Base-by-base conservation (phyloP, 371 early-diverging fungal species). In the Gilbertella persicaria region DNA sequence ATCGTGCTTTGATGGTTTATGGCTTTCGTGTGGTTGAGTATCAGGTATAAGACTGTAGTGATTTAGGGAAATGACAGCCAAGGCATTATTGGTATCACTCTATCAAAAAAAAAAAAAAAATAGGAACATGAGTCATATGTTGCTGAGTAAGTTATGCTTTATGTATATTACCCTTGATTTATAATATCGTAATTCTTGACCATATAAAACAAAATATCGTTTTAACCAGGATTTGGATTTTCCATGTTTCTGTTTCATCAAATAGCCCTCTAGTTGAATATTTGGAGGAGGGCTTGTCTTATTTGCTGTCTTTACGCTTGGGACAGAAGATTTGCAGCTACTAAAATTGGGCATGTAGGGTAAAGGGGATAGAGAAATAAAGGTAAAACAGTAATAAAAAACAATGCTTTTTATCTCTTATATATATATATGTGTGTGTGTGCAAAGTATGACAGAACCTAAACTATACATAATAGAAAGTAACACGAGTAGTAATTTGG, bases 171-270 rank as follows among this genome's bases (percentile, higher is more conserved):
- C 60, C 56, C 60, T 57, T 23, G 20, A 29, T 28, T 59, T 60
- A 20, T 53, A 60, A 20, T 51, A 58, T 42, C 63, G 39, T 38
- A 50, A 33, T 23, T 55, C 54, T 19, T 53, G 42, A 14, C 43
- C 50, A 37, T 62, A 58, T 13, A 60, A 25, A 10, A 59, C 47
- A 44, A 65, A 65, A 17, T 60, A 65, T 26, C 65, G 28, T 24
- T 52, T 59, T 2, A 49, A 16, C 60, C 60, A 65, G 14, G 52
- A 37, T 45, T 52, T 69, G 23, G 61, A 66, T 39, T 65, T 57
- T 37, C 75, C 72, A 49, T 75, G 75, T 20, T 66, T 58, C 53
- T 75, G 75, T 53, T 75, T 75, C 51, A 61, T 53, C 17, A 75
- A 45, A 56, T 65, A 75, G 9, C 75, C 75, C 45, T 64, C 45